Evolutionary conservation across 495 filamentous ascomycete species (phyloP).

Genomic region (Penicillium riverlandense): DNA sequence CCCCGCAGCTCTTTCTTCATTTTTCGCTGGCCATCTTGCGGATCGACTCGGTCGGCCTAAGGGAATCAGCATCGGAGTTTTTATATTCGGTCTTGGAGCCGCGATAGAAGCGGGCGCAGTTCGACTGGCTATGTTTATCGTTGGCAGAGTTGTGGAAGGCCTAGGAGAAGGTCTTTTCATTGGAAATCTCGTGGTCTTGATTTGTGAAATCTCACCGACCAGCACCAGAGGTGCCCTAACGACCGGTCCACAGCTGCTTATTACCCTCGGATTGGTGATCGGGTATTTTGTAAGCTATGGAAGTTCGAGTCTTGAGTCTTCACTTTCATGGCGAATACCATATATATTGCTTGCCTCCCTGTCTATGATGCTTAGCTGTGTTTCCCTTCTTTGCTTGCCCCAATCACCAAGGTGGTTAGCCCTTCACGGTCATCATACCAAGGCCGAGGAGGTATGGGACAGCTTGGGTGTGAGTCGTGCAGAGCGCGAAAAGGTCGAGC

Average conservation of each 20-base stretch:
- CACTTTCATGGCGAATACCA: conserved; percentile 51
- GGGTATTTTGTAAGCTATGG: conserved; percentile 63
- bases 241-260: conserved; percentile 48
- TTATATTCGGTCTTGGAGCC: conserved; percentile 50
- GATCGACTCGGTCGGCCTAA: conserved; percentile 49
- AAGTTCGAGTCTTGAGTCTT: conserved; percentile 38
- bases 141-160: conserved; percentile 48
- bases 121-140: conserved; percentile 45
- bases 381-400: conserved; percentile 32
- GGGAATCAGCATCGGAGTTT: conserved; percentile 44
- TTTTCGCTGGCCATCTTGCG: conserved; percentile 57
- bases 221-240: conserved; percentile 44
- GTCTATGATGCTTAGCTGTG: conserved; percentile 29
- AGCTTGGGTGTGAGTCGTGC: conserved; percentile 39
- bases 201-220: conserved; percentile 55
- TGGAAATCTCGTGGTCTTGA: conserved; percentile 48
- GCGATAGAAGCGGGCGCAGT: conserved; percentile 41
- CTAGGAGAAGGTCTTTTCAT: conserved; percentile 55
- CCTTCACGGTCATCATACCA: conserved; percentile 24
- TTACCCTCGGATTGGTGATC: conserved; percentile 40
- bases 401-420: conserved; percentile 45
- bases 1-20: conserved; percentile 51
- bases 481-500: conserved; percentile 44
- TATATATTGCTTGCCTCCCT: conserved; percentile 39
- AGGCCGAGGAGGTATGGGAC: conserved; percentile 34